A percentile compares a stretch with the other conserved stretches of the same genome.
phyloP scores from a whole-genome alignment of 441 rosid genomes.

The Populus tomentosa region DNA sequence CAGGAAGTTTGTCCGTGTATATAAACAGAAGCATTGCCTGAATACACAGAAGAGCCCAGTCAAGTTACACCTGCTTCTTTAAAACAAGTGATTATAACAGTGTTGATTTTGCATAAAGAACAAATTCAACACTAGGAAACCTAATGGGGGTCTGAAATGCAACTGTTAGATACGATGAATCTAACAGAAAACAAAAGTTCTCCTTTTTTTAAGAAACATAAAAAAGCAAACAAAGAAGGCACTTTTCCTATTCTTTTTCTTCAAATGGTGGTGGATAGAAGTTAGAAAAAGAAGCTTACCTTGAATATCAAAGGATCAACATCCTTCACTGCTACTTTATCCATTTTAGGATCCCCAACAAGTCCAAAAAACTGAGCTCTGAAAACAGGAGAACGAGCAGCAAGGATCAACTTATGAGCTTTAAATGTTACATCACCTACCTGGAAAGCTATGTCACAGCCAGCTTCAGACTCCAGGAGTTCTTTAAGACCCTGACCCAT shows the following conservation, averaged over 20 bases:
- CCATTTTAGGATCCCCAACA: conserved; percentile 59
- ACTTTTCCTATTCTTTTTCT: no score
- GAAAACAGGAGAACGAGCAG: conserved; percentile 77
- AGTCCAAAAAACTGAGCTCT: conserved; percentile 83
- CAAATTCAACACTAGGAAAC: no score
- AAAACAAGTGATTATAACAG: no score
- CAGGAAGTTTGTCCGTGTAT: conserved; percentile 77
- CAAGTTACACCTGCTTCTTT: neutral
- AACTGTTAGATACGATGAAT: no score
- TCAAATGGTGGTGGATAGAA: neutral
- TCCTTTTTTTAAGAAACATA: no score
- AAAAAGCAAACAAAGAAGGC: no score
- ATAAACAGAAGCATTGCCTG: conserved; percentile 86
- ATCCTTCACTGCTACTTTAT: conserved; percentile 53
- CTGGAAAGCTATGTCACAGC: conserved; percentile 62
- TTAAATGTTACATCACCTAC: conserved; percentile 66
- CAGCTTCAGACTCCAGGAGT: conserved; percentile 69
- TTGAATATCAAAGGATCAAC: conserved; percentile 76
- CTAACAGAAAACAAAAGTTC: no score
- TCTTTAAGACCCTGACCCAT: conserved; percentile 72
- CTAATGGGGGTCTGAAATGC: no score
- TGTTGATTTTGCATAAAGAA: no score
- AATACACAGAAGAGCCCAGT: conserved; percentile 10
- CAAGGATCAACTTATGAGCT: conserved; percentile 76
- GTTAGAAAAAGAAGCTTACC: conserved; percentile 37